Conservation (phyloP, 2,329 filamentous ascomycete genomes). For the Albifimbria verrucaria region DNA sequence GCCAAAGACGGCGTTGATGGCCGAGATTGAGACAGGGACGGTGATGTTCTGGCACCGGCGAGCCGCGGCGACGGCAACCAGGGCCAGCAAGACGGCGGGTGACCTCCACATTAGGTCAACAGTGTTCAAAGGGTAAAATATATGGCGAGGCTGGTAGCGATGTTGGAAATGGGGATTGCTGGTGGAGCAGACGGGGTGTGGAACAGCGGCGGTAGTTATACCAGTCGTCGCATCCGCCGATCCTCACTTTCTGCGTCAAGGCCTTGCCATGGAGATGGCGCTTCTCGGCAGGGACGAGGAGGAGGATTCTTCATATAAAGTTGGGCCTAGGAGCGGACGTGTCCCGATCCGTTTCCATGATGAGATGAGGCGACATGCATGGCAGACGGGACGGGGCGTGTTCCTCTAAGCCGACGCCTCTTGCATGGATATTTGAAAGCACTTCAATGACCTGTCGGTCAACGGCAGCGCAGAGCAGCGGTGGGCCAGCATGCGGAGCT, state of each 20-base stretch:
- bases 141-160: no score
- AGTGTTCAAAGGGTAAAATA: no score
- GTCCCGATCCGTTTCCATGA: neutral
- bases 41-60: conserved; percentile 46
- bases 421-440: no score
- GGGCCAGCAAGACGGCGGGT: conserved; percentile 14
- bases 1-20: conserved; percentile 52
- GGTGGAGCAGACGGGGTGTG: no score
- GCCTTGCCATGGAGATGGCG: neutral
- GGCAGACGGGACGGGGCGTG: neutral
- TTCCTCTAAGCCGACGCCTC: no score
- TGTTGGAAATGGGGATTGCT: no score
- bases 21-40: conserved; percentile 52
- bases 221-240: no score
- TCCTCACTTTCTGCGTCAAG: neutral
- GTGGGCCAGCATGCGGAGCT: no score
- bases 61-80: conserved; percentile 26
- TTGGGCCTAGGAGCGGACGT: neutral
- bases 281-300: neutral
- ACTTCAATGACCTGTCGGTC: no score
- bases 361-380: neutral
- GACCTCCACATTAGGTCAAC: no score
- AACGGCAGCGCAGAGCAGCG: no score
- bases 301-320: neutral
- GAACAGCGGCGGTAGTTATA: no score